Base-by-base conservation (phyloP, 2,329 filamentous ascomycete species). In the Xylaria digitata region DNA sequence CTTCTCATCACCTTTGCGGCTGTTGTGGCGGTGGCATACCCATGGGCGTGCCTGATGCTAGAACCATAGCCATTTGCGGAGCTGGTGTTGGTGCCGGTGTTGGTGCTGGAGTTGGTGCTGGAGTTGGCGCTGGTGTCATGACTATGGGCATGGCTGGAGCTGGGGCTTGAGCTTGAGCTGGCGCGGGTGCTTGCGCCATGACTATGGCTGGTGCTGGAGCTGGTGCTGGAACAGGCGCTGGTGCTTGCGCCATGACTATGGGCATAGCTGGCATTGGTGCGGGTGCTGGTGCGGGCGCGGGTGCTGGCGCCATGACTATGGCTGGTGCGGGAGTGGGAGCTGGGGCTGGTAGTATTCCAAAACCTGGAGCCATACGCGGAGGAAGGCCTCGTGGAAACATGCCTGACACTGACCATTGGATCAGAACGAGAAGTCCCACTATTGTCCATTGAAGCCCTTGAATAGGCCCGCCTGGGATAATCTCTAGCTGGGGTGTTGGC, bases 401-500 rank as follows among this genome's bases (percentile, higher is more conserved):
- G 34, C 52, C 52, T 1, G 34, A 26, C n/a, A 55, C 37, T 5
- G 52, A 43, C 34, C 34, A 55, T 43, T 42, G 52, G 19, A 55
- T 55, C 6, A 43, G 15, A 43, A 34, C 52, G 5, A 55, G 13
- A 19, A 55, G 42, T 19, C 52, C 52, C 6, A 55, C 37, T 17
- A 55, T 55, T 43, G 52, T 43, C 52, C 52, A 55, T n/a, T 55
- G 52, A 30, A 55, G 52, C 11, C 52, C 52, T 30, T 55, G 52
- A n/a, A 55, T 43, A 42, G 52, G 37, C 13, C 52, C 52, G 13
- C 52, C 52, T 4, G 52, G 52, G 17, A 55, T n/a, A 17, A 55
- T 55, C 37, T 55, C 37, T 6, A 55, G 34, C 19, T 17, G 37
- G 6, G 52, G 52, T 3, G 52, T 43, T 30, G 52, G 52, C 1